These are phyloP conservation scores for Malus sieversii DNA, from an alignment of 306 rosid genomes.

Conservation along the genomic window DNA sequence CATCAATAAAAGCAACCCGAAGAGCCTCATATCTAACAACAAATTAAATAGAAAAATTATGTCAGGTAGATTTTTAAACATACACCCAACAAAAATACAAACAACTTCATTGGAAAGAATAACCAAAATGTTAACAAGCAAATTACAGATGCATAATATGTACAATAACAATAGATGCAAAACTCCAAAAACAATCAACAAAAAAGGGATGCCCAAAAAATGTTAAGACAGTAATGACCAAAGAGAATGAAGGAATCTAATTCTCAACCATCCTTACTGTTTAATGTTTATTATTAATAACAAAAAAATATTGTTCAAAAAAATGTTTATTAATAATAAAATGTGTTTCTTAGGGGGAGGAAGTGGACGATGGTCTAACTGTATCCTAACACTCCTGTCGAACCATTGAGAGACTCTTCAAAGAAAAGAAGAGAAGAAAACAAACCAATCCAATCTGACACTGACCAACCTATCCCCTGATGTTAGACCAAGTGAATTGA, in stretches of 20 bases:
- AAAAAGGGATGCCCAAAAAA: too few relatives aligned
- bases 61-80: not conserved
- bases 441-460: not conserved
- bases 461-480: not conserved
- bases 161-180: not conserved
- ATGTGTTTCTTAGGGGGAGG: not conserved
- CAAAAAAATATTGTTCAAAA: too few relatives aligned
- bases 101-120: not conserved
- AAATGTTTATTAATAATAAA: not conserved
- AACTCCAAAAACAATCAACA: not conserved
- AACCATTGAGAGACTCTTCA: not conserved
- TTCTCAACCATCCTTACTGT: not conserved
- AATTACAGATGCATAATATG: not conserved
- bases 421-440: not conserved
- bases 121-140: not conserved
- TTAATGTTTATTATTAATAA: too few relatives aligned
- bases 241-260: not conserved
- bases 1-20: constrained; percentile 89
- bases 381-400: not conserved
- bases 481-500: not conserved
- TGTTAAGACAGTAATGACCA: too few relatives aligned
- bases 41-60: constrained; percentile 1
- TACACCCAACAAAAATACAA: not conserved
- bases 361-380: not conserved
- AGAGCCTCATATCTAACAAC: constrained; percentile 82